Evolutionary conservation across 768 basidiomycete species (phyloP).

Genomic region (Tylopilus vinaceipallidus): DNA sequence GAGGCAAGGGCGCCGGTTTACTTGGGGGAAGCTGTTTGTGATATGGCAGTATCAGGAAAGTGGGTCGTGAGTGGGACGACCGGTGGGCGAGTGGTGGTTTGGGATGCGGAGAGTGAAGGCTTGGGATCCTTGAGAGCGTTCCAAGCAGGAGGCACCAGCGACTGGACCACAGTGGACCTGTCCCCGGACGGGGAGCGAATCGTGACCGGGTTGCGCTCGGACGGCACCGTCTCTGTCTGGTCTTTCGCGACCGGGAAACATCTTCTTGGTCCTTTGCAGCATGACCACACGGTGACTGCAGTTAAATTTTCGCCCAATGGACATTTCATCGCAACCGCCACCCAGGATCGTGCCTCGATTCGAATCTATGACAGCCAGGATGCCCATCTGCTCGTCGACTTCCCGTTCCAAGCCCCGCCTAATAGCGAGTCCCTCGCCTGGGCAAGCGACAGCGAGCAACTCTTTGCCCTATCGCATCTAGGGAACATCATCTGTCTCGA

Average conservation of each 20-base stretch:
- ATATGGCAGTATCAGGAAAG: no score
- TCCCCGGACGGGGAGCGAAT: slow-evolving; percentile 1
- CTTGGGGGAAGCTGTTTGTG: no score
- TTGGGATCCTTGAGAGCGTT: no score
- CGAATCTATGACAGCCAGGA: slow-evolving; percentile 3
- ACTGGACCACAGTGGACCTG: slow-evolving; percentile 6
- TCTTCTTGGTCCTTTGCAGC: background rate
- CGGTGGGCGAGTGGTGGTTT: no score
- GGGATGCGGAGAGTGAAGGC: no score
- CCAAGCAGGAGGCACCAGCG: no score
- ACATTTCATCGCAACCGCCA: slow-evolving; percentile 4
- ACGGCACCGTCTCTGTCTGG: background rate
- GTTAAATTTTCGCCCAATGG: slow-evolving; percentile 13
- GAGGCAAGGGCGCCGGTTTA: no score
- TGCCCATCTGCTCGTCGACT: background rate
- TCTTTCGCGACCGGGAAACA: background rate
- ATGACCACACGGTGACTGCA: background rate
- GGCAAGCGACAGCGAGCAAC: slow-evolving; percentile 3
- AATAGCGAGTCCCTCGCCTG: slow-evolving; percentile 11
- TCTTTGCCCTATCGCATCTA: slow-evolving; percentile 6
- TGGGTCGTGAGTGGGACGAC: no score
- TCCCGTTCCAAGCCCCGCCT: slow-evolving; percentile 4
- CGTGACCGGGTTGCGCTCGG: background rate
- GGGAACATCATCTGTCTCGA: slow-evolving; percentile 5
- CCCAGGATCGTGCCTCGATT: background rate